Conservation (phyloP, 2,329 filamentous ascomycete species). For the Fonsecaea monophora region DNA sequence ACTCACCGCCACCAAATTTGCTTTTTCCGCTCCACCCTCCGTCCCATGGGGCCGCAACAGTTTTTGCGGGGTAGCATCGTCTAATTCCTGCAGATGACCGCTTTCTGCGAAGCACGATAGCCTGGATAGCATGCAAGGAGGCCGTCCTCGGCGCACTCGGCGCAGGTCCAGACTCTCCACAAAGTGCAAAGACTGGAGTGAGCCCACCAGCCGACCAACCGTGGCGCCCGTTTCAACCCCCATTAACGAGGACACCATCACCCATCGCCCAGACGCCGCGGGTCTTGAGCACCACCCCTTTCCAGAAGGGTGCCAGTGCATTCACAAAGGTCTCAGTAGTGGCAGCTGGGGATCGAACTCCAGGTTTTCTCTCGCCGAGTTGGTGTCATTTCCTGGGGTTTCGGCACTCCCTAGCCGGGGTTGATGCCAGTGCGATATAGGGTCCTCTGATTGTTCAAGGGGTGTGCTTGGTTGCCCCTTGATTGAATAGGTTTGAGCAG, state of each 20-base stretch:
- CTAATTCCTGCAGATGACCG: not conserved
- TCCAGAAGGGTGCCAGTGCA: not conserved
- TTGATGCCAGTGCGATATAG: not conserved
- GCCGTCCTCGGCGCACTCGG: not conserved
- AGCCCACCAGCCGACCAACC: not conserved
- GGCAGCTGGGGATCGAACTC: not conserved
- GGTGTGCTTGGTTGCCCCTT: not conserved
- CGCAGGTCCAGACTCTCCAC: slow-evolving; percentile 9
- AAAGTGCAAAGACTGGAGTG: not conserved
- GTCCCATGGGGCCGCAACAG: not conserved
- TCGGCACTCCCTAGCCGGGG: not conserved
- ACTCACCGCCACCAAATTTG: slow-evolving; percentile 8
- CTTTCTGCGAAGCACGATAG: not conserved
- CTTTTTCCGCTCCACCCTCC: not conserved
- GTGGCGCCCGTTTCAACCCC: not conserved
- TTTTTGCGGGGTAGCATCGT: slow-evolving; percentile 6
- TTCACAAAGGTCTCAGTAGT: slow-evolving; percentile 1
- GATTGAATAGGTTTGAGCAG: not conserved
- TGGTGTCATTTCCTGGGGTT: not conserved
- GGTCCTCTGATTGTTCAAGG: not conserved
- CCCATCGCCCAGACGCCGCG: not conserved
- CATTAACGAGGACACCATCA: not conserved
- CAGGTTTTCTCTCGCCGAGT: not conserved
- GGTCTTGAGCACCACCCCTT: not conserved
- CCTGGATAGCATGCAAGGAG: slow-evolving; percentile 1